Evolutionary conservation across 2,329 filamentous ascomycete genomes (phyloP), one percentile per base, ranked within the genome.

Genomic region (Talaromyces atroroseus): DNA sequence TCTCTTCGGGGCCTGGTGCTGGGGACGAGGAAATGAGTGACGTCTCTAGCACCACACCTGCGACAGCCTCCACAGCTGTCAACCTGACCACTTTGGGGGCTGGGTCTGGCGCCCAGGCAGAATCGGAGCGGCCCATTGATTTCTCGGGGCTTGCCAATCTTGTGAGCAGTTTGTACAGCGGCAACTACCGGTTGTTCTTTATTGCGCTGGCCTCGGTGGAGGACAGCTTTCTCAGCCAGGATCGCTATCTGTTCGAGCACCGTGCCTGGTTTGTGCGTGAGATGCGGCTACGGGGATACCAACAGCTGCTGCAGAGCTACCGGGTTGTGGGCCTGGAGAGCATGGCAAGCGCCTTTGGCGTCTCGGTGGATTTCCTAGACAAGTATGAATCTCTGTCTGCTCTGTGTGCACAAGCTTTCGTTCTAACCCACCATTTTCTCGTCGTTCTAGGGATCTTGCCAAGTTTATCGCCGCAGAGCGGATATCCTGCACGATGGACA

Each of bases 261-360:
- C 89, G 90, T 73, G 86, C 85, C 68, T 99, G 94, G 92, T 97
- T 94, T 72, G 92, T 99, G 65, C 88, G 94, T 52, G 94, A 99
- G 81, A 99, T 99, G 94, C 87, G 94, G 57, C 83, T 97, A 63
- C 87, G 92, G 58, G 92, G 90, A 36, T 99, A 99, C 78, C 90
- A 96, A 74, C 94, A 99, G 78, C 83, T 99, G 42, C 82, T 99
- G 45, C 94, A 97, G 79, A 96, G 90, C 71, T 99, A 99, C 78
- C 88, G 92, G 49, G 90, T 99, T 11, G 94, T 99, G 36, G 91
- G 92, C n/a, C 80, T 99, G 62, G 88, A 90, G 74, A 96, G 90
- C 76, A 99, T 99, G 92, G 94, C 94, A 20, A 88, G 85, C 62
- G 92, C 95, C 73, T 99, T 99, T 78, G 94, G 94, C 55, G 92